Conservation (phyloP, 2,329 filamentous ascomycete species). For the Amphichorda felina region DNA sequence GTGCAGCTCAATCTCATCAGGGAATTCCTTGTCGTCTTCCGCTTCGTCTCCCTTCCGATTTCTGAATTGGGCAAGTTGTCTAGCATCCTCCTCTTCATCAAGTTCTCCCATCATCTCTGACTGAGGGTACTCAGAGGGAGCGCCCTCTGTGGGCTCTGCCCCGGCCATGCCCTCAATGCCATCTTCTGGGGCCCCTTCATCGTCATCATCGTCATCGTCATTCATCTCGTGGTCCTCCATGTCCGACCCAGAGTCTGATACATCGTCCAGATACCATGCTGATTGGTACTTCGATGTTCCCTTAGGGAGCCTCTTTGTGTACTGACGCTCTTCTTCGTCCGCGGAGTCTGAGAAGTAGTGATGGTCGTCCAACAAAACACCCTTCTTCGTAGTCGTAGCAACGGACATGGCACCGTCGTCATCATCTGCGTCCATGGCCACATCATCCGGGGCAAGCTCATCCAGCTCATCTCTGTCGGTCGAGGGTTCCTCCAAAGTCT, state of each 20-base stretch:
- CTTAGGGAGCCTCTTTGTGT: conserved; percentile 68
- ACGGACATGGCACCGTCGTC: conserved; percentile 20
- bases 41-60: conserved; percentile 67
- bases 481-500: conserved; percentile 58
- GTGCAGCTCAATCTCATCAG: conserved; percentile 90
- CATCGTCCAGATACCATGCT: conserved; percentile 79
- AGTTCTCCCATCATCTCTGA: conserved; percentile 85
- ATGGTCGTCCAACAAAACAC: conserved; percentile 89
- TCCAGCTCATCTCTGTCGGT: conserved; percentile 75
- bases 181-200: conserved; percentile 63
- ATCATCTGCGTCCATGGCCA: conserved; percentile 57
- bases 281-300: conserved; percentile 92
- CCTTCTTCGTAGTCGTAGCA: conserved; percentile 50
- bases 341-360: conserved; percentile 96
- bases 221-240: conserved; percentile 53
- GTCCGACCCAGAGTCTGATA: conserved; percentile 79
- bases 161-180: conserved; percentile 60
- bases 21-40: conserved; percentile 87
- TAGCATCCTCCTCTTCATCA: conserved; percentile 68
- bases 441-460: conserved; percentile 77
- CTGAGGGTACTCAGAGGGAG: conserved; percentile 80
- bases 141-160: conserved; percentile 62
- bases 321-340: conserved; percentile 29
- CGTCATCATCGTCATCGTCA: conserved; percentile 47
- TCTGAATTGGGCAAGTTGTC: conserved; percentile 73